Evolutionary conservation across 768 basidiomycete species (phyloP).

Genomic region (Psilocybe cubensis): DNA sequence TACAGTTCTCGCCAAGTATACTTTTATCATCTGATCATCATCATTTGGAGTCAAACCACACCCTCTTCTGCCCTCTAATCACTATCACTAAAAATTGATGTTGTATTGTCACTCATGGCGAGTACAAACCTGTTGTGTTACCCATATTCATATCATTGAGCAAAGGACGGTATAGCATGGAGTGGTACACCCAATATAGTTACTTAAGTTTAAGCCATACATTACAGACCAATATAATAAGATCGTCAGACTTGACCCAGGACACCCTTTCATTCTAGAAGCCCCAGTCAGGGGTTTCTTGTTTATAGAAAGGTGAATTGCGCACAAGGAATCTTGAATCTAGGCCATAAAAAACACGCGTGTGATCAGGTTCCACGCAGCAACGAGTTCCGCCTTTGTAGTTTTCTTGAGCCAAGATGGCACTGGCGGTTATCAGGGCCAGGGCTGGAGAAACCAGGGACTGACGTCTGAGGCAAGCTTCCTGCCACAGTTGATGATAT

Average conservation of each 20-base stretch:
- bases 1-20: background rate
- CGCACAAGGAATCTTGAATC: slow-evolving; percentile 13
- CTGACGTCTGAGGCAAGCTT: slow-evolving; percentile 1
- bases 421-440: slow-evolving; percentile 23
- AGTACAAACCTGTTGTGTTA: background rate
- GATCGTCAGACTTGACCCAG: slow-evolving; percentile 25
- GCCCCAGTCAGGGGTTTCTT: background rate
- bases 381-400: slow-evolving; percentile 16
- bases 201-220: slow-evolving; percentile 10
- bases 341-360: slow-evolving; percentile 12
- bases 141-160: background rate
- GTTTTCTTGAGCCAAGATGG: slow-evolving; percentile 24
- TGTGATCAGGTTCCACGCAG: slow-evolving; percentile 15
- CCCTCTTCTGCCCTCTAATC: background rate
- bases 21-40: background rate
- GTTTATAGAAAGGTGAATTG: slow-evolving; percentile 3
- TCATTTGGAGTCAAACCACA: no score
- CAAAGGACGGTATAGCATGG: background rate
- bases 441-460: slow-evolving; percentile 13
- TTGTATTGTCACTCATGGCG: background rate
- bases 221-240: slow-evolving; percentile 14
- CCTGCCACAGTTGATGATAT: background rate
- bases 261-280: slow-evolving; percentile 26
- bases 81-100: no score
- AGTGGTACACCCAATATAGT: slow-evolving; percentile 12